Conservation (phyloP, 179 eudicot species). For the Beta corolliflora region DNA sequence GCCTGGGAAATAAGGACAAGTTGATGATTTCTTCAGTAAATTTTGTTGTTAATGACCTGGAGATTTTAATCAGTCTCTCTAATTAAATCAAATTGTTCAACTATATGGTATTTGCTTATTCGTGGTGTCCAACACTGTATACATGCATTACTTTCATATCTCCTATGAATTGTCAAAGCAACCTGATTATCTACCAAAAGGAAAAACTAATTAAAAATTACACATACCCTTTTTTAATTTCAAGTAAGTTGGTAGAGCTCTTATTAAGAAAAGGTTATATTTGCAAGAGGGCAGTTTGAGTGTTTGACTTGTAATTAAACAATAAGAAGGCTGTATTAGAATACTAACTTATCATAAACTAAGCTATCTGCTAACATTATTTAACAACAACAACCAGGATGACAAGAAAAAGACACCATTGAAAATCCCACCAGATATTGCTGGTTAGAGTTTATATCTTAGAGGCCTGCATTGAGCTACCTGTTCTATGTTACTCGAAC, state of each 20-base stretch:
- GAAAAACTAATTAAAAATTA: not conserved
- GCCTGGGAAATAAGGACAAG: not conserved
- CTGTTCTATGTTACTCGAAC: not conserved
- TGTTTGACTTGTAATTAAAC: constrained; percentile 10
- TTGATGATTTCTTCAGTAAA: constrained; percentile 3
- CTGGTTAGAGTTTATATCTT: not conserved
- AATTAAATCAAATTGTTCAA: constrained; percentile 14
- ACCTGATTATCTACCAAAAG: not conserved
- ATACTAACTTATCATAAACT: constrained; percentile 13
- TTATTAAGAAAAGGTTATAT: not conserved
- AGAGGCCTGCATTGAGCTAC: not conserved
- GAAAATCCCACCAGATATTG: not conserved
- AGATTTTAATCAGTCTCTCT: not conserved
- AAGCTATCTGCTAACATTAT: not conserved
- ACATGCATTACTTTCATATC: not conserved
- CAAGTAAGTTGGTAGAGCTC: not conserved
- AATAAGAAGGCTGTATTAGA: not conserved
- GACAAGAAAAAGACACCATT: not conserved
- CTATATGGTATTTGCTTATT: not conserved
- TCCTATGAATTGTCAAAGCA: constrained; percentile 6
- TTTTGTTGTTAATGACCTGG: constrained; percentile 3
- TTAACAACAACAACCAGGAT: not conserved
- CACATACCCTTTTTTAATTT: not conserved
- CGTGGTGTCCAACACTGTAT: constrained; percentile 22
- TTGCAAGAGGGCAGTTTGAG: constrained; percentile 4